Evolutionary conservation across 176 grass and related monocot genomes (phyloP).

Genomic region (Musa itinerans): DNA sequence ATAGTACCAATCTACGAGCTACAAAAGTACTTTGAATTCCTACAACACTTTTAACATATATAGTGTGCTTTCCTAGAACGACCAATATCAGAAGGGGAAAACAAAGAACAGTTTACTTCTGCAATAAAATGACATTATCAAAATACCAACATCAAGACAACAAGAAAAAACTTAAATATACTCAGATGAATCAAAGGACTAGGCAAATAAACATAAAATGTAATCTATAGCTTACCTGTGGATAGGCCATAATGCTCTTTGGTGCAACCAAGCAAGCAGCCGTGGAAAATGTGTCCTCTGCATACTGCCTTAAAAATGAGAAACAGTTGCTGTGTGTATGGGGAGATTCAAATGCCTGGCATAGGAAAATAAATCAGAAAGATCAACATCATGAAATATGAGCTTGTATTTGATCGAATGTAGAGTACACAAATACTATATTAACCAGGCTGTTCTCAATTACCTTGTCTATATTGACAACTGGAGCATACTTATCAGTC

Average conservation of each 20-base stretch:
- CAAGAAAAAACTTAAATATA: constrained; percentile 7
- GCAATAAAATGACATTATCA: neutral
- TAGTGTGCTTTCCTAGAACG: neutral
- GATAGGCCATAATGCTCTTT: constrained; percentile 78
- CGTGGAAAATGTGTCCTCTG: constrained; percentile 53
- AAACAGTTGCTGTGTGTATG: constrained; percentile 67
- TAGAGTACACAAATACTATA: constrained; percentile 13
- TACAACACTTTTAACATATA: neutral
- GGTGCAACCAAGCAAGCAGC: constrained; percentile 85
- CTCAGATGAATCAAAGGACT: neutral
- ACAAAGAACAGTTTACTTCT: neutral
- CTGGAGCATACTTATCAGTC: constrained; percentile 52
- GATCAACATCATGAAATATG: neutral
- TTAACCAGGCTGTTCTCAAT: neutral
- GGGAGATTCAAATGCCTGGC: constrained; percentile 88
- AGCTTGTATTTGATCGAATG: neutral
- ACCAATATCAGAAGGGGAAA: neutral
- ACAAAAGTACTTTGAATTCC: neutral
- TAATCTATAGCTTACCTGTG: constrained; percentile 44
- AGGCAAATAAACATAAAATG: neutral
- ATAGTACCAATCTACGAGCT: neutral
- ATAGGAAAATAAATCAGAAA: constrained; percentile 2
- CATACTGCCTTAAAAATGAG: constrained; percentile 75
- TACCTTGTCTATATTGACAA: constrained; percentile 92
- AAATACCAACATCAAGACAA: neutral